A percentile compares a stretch with the other conserved stretches of the same genome.
Evolutionary conservation across 129 eudicot genomes (phyloP).

Genomic region (Tanacetum coccineum): DNA sequence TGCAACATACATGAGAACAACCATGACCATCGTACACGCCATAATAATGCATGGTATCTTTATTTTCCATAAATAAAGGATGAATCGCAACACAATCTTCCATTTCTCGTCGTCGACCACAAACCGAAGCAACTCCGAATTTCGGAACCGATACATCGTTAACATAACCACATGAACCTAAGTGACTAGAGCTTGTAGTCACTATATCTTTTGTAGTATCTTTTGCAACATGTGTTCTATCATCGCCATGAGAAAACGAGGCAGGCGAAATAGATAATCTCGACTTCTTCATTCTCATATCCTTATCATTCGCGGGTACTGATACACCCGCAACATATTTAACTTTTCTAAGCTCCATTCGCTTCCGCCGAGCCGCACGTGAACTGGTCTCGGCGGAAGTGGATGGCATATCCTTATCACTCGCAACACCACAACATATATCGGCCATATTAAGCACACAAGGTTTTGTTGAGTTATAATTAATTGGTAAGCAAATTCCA

Average conservation of each 20-base stretch:
- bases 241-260: constrained; percentile 5
- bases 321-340: constrained; percentile 16
- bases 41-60: constrained; percentile 30
- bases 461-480: neutral
- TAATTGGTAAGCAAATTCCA: neutral
- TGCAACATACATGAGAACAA: constrained; percentile 46
- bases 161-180: neutral
- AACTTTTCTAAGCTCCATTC: constrained; percentile 33
- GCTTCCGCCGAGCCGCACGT: constrained; percentile 31
- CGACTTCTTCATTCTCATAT: constrained; percentile 22
- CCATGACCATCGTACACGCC: constrained; percentile 65
- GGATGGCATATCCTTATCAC: constrained; percentile 11
- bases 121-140: constrained; percentile 43
- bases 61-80: constrained; percentile 18
- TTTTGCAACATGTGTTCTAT: neutral
- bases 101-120: constrained; percentile 58
- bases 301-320: neutral
- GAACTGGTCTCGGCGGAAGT: constrained; percentile 15
- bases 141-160: constrained; percentile 15
- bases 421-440: constrained; percentile 17
- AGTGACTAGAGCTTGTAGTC: neutral
- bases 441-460: constrained; percentile 28
- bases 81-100: constrained; percentile 52
- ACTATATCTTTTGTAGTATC: neutral
- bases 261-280: constrained; percentile 14